Conservation (phyloP, 495 filamentous ascomycete species). For the Aspergillus nanangensis region DNA sequence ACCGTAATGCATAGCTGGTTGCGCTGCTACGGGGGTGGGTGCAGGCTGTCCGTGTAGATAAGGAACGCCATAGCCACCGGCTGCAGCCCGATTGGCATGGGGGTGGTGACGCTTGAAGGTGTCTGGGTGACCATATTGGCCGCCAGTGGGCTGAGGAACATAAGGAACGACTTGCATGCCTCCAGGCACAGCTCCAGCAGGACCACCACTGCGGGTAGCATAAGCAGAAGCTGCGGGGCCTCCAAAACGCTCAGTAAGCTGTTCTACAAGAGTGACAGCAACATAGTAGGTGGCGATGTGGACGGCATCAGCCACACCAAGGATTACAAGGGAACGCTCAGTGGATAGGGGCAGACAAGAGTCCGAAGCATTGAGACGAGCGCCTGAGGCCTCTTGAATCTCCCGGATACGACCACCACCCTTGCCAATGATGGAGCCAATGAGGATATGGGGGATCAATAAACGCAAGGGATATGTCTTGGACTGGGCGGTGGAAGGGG, state of each 20-base stretch:
- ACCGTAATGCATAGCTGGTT: constrained; percentile 69
- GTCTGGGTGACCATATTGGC: constrained; percentile 88
- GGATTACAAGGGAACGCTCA: constrained; percentile 92
- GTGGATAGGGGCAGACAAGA: constrained; percentile 88
- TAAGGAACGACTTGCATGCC: constrained; percentile 98
- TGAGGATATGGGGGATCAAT: constrained; percentile 92
- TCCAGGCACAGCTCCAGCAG: constrained; percentile 86
- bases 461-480: constrained; percentile 97
- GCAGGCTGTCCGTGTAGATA: constrained; percentile 64
- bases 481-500: constrained; percentile 82
- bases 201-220: constrained; percentile 89
- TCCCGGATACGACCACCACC: constrained; percentile 92
- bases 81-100: constrained; percentile 60
- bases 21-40: constrained; percentile 56
- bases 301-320: constrained; percentile 88
- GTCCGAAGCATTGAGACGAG: constrained; percentile 94
- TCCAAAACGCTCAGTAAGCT: constrained; percentile 92
- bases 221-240: constrained; percentile 95
- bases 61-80: constrained; percentile 64
- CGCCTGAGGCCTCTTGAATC: constrained; percentile 96
- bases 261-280: constrained; percentile 90
- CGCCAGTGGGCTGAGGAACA: constrained; percentile 83
- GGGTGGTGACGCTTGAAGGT: constrained; percentile 68
- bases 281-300: constrained; percentile 99
- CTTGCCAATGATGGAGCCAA: constrained; percentile 98